A percentile compares a stretch with the other conserved stretches of the same genome.
Conservation (phyloP, 768 basidiomycete genomes). For the Amanita rubescens region DNA sequence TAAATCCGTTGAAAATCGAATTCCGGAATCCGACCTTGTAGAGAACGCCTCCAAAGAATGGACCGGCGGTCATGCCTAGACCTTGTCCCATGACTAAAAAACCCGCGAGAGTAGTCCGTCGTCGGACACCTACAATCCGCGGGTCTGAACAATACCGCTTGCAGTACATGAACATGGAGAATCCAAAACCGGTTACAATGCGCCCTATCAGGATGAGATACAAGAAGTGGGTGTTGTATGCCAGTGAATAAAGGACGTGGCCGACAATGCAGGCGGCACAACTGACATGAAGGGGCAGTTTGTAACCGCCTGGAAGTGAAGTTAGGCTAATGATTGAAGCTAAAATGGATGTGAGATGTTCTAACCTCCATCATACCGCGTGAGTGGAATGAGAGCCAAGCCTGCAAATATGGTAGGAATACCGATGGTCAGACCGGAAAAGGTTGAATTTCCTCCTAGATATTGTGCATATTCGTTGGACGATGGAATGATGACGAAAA, state of each 20-base stretch:
- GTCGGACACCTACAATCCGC: slow-evolving; percentile 54
- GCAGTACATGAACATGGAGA: slow-evolving; percentile 58
- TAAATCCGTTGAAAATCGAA: slow-evolving; percentile 57
- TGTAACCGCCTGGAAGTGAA: slow-evolving; percentile 40
- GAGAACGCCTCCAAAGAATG: slow-evolving; percentile 55
- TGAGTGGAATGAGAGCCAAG: slow-evolving; percentile 47
- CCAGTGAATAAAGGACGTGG: slow-evolving; percentile 52
- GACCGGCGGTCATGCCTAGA: slow-evolving; percentile 53
- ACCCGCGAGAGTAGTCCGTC: slow-evolving; percentile 53
- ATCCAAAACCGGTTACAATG: slow-evolving; percentile 52
- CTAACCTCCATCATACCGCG: slow-evolving; percentile 48
- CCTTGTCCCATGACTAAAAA: slow-evolving; percentile 60
- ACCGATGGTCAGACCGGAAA: slow-evolving; percentile 61
- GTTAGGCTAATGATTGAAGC: background rate
- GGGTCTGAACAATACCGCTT: slow-evolving; percentile 65
- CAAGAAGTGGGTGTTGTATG: slow-evolving; percentile 50
- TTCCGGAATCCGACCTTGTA: slow-evolving; percentile 56
- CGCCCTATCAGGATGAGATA: slow-evolving; percentile 68
- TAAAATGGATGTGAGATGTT: background rate
- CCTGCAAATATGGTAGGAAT: slow-evolving; percentile 61
- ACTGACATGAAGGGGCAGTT: slow-evolving; percentile 43
- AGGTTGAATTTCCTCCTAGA: slow-evolving; percentile 57
- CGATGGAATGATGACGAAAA: slow-evolving; percentile 65
- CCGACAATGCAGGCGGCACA: slow-evolving; percentile 49
- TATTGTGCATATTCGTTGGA: slow-evolving; percentile 54